Evolutionary conservation across 1,139 yeast genomes (phyloP).

Genomic region (Kazachstania sp.): DNA sequence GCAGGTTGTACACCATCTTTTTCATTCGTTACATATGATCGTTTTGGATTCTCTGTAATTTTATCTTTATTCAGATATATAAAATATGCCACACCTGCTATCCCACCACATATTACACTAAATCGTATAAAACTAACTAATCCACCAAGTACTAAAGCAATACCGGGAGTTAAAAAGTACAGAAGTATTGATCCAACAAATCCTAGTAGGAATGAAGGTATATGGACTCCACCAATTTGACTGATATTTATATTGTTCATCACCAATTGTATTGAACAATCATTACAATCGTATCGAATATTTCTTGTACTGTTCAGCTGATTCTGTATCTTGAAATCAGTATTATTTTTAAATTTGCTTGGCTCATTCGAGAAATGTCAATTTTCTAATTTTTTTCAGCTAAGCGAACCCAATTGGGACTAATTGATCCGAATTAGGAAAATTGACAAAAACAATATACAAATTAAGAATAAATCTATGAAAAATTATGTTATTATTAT

Average conservation of each 20-base stretch:
- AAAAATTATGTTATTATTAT: not conserved
- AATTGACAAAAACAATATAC: no score
- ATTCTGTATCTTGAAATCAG: no score
- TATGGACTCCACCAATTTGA: constrained; percentile 2
- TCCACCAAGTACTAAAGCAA: constrained; percentile 8
- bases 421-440: no score
- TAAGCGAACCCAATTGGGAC: no score
- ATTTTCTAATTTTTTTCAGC: no score
- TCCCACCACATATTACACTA: constrained; percentile 5
- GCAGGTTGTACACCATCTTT: not conserved
- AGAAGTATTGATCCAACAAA: constrained; percentile 7
- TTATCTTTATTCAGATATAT: not conserved
- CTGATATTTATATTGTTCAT: not conserved
- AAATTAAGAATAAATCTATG: no score
- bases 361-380: no score
- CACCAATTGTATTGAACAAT: no score
- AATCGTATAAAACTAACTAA: constrained; percentile 8
- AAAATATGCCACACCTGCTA: constrained; percentile 2
- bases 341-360: no score
- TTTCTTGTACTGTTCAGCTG: no score
- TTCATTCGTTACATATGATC: not conserved
- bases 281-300: no score
- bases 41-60: not conserved
- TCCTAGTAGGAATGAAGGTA: constrained; percentile 10
- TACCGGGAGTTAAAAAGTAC: constrained; percentile 9